A percentile compares a stretch with the other conserved stretches of the same genome.
Evolutionary conservation across 75 land plant genomes (phyloP).

Genomic region (Selaginella tamariscina): DNA sequence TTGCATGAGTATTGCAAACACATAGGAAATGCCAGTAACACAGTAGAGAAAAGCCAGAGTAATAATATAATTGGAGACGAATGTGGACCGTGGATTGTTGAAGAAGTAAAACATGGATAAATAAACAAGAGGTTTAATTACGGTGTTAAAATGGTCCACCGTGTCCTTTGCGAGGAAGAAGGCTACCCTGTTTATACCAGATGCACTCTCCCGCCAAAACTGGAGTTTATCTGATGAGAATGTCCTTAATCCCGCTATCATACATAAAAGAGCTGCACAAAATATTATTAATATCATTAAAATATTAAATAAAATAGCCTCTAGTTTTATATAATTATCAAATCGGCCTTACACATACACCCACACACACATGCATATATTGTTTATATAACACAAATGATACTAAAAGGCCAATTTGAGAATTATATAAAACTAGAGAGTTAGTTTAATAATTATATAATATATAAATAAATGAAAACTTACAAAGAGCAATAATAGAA

Average conservation of each 20-base stretch:
- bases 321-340: too few species aligned
- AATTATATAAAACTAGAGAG: too few species aligned
- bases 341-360: too few species aligned
- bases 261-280: slow-evolving; percentile 74
- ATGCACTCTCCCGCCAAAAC: slow-evolving; percentile 80
- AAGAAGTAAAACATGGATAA: slow-evolving; percentile 93
- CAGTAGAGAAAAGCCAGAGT: slow-evolving; percentile 70
- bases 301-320: too few species aligned
- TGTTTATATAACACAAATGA: too few species aligned
- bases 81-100: slow-evolving; percentile 83
- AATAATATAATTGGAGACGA: slow-evolving; percentile 56
- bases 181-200: slow-evolving; percentile 84
- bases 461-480: slow-evolving; percentile 16
- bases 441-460: too few species aligned
- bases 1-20: slow-evolving; percentile 54
- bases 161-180: slow-evolving; percentile 82
- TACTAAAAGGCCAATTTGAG: too few species aligned
- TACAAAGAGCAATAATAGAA: slow-evolving; percentile 86
- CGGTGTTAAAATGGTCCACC: slow-evolving; percentile 63
- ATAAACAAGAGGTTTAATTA: slow-evolving; percentile 78
- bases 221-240: slow-evolving; percentile 79
- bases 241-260: slow-evolving; percentile 79
- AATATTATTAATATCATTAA: too few species aligned
- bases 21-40: slow-evolving; percentile 76
- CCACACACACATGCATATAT: too few species aligned